Evolutionary conservation across 2,329 filamentous ascomycete genomes (phyloP), one percentile per base, ranked within the genome.

Genomic region (Didymella lethalis): DNA sequence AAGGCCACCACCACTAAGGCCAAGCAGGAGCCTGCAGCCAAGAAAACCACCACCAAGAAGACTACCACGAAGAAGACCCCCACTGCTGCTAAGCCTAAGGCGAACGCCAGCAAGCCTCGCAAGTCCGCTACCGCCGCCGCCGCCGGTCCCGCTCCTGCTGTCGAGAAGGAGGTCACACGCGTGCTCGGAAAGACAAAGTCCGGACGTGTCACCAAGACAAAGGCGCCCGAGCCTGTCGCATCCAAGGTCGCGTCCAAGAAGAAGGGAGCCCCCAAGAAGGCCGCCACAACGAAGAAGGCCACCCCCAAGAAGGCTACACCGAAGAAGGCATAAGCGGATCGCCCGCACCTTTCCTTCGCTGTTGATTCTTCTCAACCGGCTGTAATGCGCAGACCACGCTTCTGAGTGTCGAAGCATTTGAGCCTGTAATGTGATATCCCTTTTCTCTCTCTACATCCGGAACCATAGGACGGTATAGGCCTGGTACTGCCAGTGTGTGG

Each of bases 101-200:
- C 79, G 52, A 80, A 81, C 71, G 78, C 78, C 49, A 74, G 76
- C 68, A 78, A 77, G 68, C 72, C 76, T 26, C 75, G 79, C 67
- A 82, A 82, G 76, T 75, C 77, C 38, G 68, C 77, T 60, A 74
- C 77, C 43, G 66, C 77, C 40, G 59, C 75, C 62, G 46, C 67
- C 40, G 64, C 67, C 43, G 64, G 63, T 3, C 46, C 67, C 34
- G 87, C 86, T 16, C 86, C 88, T 57, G 88, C 88, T 65, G 82
- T 90, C 48, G 84, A 88, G 57, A 88, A 92, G 67, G 88, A 90
- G 80, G 83, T 87, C 63, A 73, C 80, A 23, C 87, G 88, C 72
- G 84, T 89, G 48, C 80, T 93, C 51, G 86, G 85, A 77, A 93
- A 91, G 86, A 93, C 92, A 78, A 95, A 95, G 86, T 89, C 91